Percentiles rank a stretch among this genome's conserved stretches.
Evolutionary conservation across 2,329 filamentous ascomycete genomes (phyloP).

Genomic region (Pseudogymnoascus sp.): DNA sequence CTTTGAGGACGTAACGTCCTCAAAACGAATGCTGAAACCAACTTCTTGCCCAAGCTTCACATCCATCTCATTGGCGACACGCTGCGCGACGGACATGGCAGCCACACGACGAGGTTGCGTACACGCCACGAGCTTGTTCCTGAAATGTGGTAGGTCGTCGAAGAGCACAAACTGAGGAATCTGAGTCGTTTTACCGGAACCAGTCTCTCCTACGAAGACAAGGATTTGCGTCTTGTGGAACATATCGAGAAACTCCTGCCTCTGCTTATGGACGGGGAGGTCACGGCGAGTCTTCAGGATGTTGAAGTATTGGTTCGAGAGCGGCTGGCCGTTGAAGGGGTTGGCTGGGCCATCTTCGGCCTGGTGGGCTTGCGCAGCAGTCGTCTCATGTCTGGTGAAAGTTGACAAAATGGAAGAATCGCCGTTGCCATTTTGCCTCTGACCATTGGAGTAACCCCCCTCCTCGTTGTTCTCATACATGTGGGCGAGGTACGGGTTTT

Average conservation of each 20-base stretch:
- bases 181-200: slow-evolving; percentile 98
- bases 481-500: slow-evolving; percentile 89
- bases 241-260: slow-evolving; percentile 86
- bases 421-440: slow-evolving; percentile 26
- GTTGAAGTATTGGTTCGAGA: slow-evolving; percentile 79
- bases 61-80: slow-evolving; percentile 95
- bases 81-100: slow-evolving; percentile 96
- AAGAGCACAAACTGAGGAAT: slow-evolving; percentile 97
- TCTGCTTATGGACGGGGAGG: slow-evolving; percentile 85
- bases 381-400: slow-evolving; percentile 73
- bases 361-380: slow-evolving; percentile 59
- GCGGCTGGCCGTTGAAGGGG: slow-evolving; percentile 69
- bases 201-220: slow-evolving; percentile 97
- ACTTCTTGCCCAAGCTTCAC: slow-evolving; percentile 88
- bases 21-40: slow-evolving; percentile 97
- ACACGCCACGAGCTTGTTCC: slow-evolving; percentile 87
- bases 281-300: slow-evolving; percentile 78
- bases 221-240: slow-evolving; percentile 94
- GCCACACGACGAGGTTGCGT: slow-evolving; percentile 96
- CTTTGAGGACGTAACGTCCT: slow-evolving; percentile 81
- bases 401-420: slow-evolving; percentile 42
- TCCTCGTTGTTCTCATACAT: slow-evolving; percentile 53
- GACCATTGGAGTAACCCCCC: slow-evolving; percentile 24
- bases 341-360: slow-evolving; percentile 77
- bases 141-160: slow-evolving; percentile 84